Base-by-base conservation (phyloP, 2,329 filamentous ascomycete genomes). In the Neofusicoccum parvum region DNA sequence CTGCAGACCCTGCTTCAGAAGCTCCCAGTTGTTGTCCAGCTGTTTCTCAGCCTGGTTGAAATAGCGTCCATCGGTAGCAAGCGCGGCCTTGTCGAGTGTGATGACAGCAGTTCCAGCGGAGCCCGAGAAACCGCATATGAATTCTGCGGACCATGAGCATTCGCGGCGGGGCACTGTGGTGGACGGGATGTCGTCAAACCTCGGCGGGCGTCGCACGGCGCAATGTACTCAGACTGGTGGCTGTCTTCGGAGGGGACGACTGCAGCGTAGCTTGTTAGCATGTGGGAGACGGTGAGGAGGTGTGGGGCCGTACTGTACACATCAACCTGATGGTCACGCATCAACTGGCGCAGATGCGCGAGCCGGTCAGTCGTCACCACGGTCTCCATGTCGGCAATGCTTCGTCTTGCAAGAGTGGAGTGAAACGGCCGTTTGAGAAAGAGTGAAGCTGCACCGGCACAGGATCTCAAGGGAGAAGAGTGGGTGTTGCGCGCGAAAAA, bases 191-290 rank as follows among this genome's bases (percentile, higher is more conserved):
- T 39, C 46, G 59, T 67, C 73, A 73, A 69, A 88, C 86, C 86
- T 86, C 95, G 89, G 70, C 95, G 89, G 67, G 87, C 94, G 82
- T 99, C 95, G 76, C 92, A 97, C n/a, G 90, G 89, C 59, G 95
- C 95, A 78, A 97, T 97, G 79, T 99, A 99, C 81, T 99, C 95
- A 70, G 94, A 98, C 71, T 94, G 92, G 78, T 99, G 95, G 75
- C 92, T 94, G 78, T 99, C 95, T 86, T 98, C 95, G 39, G 94
- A 97, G 0, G 95, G 95, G 6, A 98, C 87, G 75, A 99, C 94
- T 98, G 76, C 49, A 62, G 56, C 7, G 70, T 70, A 71, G 73
- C 82, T 71, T 85, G 80, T 72, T 69, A 69, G 68, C 68, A 67
- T 58, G 6, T 23, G 49, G 82, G 78, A 53, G 17, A 39, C 58